Evolutionary conservation across 768 basidiomycete species (phyloP).

Genomic region (Coprinellus micaceus): DNA sequence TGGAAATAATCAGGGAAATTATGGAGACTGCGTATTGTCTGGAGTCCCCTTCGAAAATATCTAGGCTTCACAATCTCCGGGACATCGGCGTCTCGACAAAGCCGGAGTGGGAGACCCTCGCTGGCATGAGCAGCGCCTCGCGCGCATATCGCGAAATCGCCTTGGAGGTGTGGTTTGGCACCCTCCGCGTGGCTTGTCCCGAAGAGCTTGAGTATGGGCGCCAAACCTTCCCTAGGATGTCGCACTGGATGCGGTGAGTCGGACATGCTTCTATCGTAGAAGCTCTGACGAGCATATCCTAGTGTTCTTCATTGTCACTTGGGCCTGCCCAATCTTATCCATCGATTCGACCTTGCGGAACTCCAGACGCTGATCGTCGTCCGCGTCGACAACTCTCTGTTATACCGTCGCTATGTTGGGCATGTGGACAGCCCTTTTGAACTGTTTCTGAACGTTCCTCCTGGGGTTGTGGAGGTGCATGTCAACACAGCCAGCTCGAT

Average conservation of each 20-base stretch:
- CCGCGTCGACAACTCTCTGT: too few species aligned
- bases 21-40: conserved; percentile 10
- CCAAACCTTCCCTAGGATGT: not conserved
- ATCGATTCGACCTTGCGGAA: too few species aligned
- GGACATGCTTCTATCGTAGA: conserved; percentile 3
- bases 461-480: too few species aligned
- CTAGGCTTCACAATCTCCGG: conserved; percentile 5
- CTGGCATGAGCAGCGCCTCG: conserved; percentile 1
- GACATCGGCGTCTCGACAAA: not conserved
- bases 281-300: not conserved
- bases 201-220: not conserved
- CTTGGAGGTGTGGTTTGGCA: conserved; percentile 7
- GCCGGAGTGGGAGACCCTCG: not conserved
- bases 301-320: too few species aligned
- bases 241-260: conserved; percentile 4
- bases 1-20: conserved; percentile 33
- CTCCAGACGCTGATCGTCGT: too few species aligned
- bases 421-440: too few species aligned
- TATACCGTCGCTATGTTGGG: too few species aligned
- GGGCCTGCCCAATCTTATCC: too few species aligned
- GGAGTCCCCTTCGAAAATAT: conserved; percentile 4
- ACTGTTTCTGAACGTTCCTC: too few species aligned
- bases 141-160: conserved; percentile 6
- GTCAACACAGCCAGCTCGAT: too few species aligned
- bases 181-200: conserved; percentile 1